phyloP scores from a whole-genome alignment of 805 yeast genomes.

The Kodamaea laetipori region DNA sequence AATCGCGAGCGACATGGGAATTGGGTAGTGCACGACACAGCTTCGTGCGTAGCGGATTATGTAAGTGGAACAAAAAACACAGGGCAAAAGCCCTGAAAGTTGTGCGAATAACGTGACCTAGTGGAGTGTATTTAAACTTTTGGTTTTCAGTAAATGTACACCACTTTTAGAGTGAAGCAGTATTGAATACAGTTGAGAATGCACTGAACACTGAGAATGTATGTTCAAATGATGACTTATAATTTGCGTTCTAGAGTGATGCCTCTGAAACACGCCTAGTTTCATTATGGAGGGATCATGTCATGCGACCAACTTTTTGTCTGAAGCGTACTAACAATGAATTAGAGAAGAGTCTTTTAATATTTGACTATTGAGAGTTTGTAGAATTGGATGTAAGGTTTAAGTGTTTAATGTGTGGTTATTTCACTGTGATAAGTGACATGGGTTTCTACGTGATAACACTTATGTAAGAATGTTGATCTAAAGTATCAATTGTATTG shows the following conservation, averaged over 20 bases:
- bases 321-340: constrained; percentile 20
- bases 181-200: not conserved
- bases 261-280: constrained; percentile 48
- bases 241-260: constrained; percentile 52
- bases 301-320: constrained; percentile 43
- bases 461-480: no score
- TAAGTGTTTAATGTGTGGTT: not conserved
- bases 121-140: not conserved
- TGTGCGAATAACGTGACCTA: not conserved
- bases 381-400: not conserved
- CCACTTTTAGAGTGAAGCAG: no score
- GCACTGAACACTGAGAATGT: no score
- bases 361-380: no score
- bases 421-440: no score
- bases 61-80: not conserved
- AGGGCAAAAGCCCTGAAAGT: no score
- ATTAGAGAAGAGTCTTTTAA: no score
- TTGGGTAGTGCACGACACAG: constrained; percentile 1
- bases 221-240: constrained; percentile 39
- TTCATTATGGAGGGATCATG: constrained; percentile 35
- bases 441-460: no score
- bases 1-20: constrained; percentile 2
- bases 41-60: not conserved
- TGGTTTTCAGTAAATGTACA: no score
- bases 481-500: no score